Conservation (phyloP, 176 grass and related monocot species). For the Musa troglodytarum region DNA sequence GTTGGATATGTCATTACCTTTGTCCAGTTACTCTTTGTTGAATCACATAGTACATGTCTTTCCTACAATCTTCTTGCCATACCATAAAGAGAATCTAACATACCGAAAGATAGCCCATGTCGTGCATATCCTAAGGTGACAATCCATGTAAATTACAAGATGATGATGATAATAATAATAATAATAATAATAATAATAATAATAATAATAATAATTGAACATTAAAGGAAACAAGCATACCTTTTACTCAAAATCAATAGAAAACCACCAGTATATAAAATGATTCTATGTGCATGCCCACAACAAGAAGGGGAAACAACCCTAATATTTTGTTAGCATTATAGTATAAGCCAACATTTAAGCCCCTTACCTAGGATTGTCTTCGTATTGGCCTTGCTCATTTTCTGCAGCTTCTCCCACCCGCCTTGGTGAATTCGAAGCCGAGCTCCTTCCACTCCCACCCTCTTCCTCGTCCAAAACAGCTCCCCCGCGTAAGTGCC, state of each 20-base stretch:
- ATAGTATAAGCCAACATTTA: background rate
- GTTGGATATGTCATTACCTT: background rate
- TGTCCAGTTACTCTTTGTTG: background rate
- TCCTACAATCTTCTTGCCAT: background rate
- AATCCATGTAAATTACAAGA: background rate
- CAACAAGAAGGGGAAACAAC: background rate
- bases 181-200: too few relatives aligned
- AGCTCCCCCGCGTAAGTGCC: background rate
- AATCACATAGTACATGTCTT: background rate
- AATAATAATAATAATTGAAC: too few relatives aligned
- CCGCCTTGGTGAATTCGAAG: background rate
- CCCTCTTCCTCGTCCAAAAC: constrained; percentile 1
- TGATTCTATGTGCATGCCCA: background rate
- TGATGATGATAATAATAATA: too few relatives aligned
- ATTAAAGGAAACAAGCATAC: too few relatives aligned
- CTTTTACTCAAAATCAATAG: too few relatives aligned
- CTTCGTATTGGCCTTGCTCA: background rate
- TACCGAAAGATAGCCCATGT: background rate
- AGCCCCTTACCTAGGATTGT: background rate
- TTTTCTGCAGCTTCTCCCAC: background rate
- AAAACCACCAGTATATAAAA: background rate
- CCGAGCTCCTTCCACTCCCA: constrained; percentile 10
- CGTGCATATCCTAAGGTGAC: background rate
- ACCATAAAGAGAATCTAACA: background rate
- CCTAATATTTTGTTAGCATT: background rate